phyloP scores from a whole-genome alignment of 2,329 filamentous ascomycete species.

The Fusarium agapanthi region DNA sequence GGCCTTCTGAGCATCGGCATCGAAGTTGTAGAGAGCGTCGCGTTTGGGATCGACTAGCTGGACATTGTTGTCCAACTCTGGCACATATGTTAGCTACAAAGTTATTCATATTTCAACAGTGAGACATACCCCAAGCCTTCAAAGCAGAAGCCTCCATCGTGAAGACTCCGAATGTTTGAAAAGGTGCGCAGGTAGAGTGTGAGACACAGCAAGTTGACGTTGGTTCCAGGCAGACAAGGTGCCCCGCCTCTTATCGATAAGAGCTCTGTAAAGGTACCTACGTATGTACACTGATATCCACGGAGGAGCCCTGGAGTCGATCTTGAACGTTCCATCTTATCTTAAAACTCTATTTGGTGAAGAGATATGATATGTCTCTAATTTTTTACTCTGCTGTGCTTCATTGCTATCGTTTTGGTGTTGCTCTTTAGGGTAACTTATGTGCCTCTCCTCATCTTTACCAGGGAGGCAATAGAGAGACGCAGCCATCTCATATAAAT shows the following conservation, averaged over 20 bases:
- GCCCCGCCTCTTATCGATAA: conserved; percentile 45
- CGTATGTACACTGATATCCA: background rate
- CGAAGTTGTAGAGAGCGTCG: conserved; percentile 91
- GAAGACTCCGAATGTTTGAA: conserved; percentile 21
- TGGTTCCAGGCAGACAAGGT: conserved; percentile 25
- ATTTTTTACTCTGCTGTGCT: background rate
- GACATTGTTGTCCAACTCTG: conserved; percentile 89
- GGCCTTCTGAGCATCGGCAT: conserved; percentile 72
- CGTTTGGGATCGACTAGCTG: conserved; percentile 84
- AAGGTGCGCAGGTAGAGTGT: conserved; percentile 2
- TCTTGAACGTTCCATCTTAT: background rate
- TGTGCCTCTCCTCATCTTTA: background rate
- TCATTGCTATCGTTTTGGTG: background rate
- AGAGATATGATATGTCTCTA: too few species aligned
- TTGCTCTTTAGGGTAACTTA: too few species aligned
- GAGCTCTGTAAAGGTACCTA: conserved; percentile 15
- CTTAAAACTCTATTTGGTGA: background rate
- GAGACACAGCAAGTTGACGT: conserved; percentile 30
- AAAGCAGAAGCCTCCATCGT: conserved; percentile 45
- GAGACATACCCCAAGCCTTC: conserved; percentile 43
- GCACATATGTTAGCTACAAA: conserved; percentile 18
- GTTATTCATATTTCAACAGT: background rate
- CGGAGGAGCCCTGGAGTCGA: background rate
- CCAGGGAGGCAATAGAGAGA: background rate
- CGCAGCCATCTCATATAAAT: background rate